Evolutionary conservation across 306 rosid species (phyloP).

Genomic region (Crotalaria pallida): DNA sequence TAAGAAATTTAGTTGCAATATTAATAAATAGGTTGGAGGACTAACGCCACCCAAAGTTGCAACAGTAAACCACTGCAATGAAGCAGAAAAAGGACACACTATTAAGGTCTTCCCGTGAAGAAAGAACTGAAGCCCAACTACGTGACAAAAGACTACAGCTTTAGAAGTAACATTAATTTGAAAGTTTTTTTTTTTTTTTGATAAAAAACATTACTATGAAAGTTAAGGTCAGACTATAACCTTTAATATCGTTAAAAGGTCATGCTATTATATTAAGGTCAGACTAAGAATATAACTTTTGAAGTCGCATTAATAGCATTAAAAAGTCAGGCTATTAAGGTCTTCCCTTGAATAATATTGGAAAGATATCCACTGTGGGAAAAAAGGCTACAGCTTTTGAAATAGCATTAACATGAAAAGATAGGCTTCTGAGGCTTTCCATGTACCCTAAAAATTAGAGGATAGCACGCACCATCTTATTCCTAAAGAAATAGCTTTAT

Average conservation of each 20-base stretch:
- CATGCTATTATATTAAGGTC: too few species aligned
- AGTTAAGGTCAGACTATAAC: too few species aligned
- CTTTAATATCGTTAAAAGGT: background rate
- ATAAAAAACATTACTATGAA: too few species aligned
- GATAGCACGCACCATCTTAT: background rate
- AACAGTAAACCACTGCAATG: background rate
- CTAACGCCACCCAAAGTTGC: background rate
- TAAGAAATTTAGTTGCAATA: background rate
- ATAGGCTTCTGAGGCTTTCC: background rate
- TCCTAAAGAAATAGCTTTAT: conserved; percentile 4
- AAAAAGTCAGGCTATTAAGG: background rate
- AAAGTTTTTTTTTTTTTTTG: too few species aligned
- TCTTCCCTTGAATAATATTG: background rate
- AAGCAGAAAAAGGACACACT: background rate
- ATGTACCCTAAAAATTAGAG: background rate
- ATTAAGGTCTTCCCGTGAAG: background rate
- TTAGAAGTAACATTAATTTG: background rate
- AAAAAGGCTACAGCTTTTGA: background rate
- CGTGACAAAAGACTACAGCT: background rate
- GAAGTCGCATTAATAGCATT: background rate
- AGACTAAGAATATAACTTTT: too few species aligned
- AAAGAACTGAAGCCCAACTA: background rate
- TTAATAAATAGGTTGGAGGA: background rate
- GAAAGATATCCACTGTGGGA: background rate
- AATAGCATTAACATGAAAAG: too few species aligned